Conservation (phyloP, 352 stramenopile species). For the Phytophthora agathidicida region DNA sequence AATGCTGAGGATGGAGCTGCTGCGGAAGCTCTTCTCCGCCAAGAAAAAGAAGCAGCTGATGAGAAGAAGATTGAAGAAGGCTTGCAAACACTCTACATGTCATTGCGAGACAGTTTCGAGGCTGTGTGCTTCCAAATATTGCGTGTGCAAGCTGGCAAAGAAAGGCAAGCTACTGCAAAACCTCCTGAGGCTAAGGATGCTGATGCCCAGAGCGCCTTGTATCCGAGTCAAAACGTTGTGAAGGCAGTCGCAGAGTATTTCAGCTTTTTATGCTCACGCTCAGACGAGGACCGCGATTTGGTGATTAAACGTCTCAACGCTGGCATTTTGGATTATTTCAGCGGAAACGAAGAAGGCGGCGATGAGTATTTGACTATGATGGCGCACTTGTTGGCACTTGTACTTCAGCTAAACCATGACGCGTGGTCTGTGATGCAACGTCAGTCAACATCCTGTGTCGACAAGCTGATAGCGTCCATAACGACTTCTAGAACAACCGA, state of each 20-base stretch:
- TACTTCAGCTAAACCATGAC: constrained; percentile 64
- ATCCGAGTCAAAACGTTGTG: constrained; percentile 57
- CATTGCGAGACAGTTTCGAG: constrained; percentile 68
- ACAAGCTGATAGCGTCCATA: constrained; percentile 54
- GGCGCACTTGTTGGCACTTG: constrained; percentile 70
- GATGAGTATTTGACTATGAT: constrained; percentile 58
- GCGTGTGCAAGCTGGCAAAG: constrained; percentile 42
- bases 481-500: constrained; percentile 4
- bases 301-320: constrained; percentile 61
- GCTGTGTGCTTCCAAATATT: constrained; percentile 70
- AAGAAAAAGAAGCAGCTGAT: constrained; percentile 28
- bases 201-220: constrained; percentile 22
- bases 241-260: constrained; percentile 76
- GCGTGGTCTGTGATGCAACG: constrained; percentile 44
- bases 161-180: constrained; percentile 14
- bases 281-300: constrained; percentile 58
- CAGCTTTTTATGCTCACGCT: constrained; percentile 55
- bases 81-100: constrained; percentile 57
- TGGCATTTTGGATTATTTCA: constrained; percentile 51
- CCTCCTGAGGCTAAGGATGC: neutral
- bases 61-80: constrained; percentile 51
- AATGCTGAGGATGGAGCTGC: constrained; percentile 27
- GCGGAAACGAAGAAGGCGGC: constrained; percentile 25
- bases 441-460: constrained; percentile 54
- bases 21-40: constrained; percentile 5